Evolutionary conservation across 2,329 filamentous ascomycete species (phyloP), one percentile per base, ranked within the genome.

Genomic region (Knufia fluminis): DNA sequence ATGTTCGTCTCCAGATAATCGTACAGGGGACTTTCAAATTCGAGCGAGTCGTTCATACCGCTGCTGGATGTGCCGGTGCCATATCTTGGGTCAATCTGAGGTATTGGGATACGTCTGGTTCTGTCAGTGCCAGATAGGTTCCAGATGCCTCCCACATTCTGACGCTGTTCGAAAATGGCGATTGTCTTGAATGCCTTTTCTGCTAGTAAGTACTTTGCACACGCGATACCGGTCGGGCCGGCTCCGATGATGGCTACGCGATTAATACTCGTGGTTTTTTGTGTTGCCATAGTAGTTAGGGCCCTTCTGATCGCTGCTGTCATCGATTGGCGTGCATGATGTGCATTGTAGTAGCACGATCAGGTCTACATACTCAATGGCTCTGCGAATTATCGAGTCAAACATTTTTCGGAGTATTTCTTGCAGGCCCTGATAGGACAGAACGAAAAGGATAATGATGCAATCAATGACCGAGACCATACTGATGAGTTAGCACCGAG

Each of bases 21-120:
- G 65, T 96, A 96, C 67, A 95, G 79, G 2, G 90, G 85, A 16
- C 85, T 87, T n/a, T 86, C 73, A 60, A 91, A 94, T 2, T 80
- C 65, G 4, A 83, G 77, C 1, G 76, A 61, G 7, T 54, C 53
- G 22, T 22, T 22, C 17, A 56, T 50, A 2, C 62, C 60, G 16
- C 51, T 55, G 14, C 64, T 62, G 70, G 73, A 78, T 50, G 81
- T 66, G 3, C 86, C 19, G 10, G 23, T 20, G 49, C 76, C 72
- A 54, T 90, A 84, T 1, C 77, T 72, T 20, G 78, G 74, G 39
- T 75, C 74, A 59, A 77, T 61, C 2, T 76, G 77, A 22, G 80
- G 76, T n/a, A 79, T 79, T 62, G 89, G 84, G 6, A 89, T 88
- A 41, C 57, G 74, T 57, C 61, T 60, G 46, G 43, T 61, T 17